Base-by-base conservation (phyloP, 352 stramenopile species). In the Phytophthora litchii region DNA sequence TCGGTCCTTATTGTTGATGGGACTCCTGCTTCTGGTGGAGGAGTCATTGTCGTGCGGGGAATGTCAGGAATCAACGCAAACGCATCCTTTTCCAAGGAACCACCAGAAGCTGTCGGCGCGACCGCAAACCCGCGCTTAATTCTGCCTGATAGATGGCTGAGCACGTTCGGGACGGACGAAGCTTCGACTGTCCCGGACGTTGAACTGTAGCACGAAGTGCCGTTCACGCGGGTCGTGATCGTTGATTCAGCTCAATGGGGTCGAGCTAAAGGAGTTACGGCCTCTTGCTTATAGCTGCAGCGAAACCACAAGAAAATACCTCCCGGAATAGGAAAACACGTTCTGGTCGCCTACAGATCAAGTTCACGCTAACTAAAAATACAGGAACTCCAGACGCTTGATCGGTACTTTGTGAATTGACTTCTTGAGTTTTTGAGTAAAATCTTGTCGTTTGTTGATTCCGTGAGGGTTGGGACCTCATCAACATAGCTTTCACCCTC, bases 11-110 rank as follows among this genome's bases (percentile, higher is more conserved):
- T 38, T 16, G 20, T 40, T 42, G 36, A 32, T 40, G 37, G 13
- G 35, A 36, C 51, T 65, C 53, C 58, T 64, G 58, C 64, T 72
- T 65, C 58, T 65, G 58, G 58, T 64, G 58, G 47, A 55, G 51
- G 46, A 60, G 53, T 72, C 58, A 72, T 72, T 54, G 41, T 68
- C 47, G 52, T 69, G 52, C 52, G 47, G 58, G 51, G 35, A 55
- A 68, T 48, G 41, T 65, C 64, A 40, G 58, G 64, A 65, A 69
- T 69, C 53, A 69, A 69, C 40, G 58, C 64, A 69, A 72, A 72
- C 46, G 58, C 64, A 72, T 72, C 64, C 64, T 64, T 64, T 72
- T 72, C 58, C 52, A 72, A 68, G 50, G 58, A 72, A 23, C 58
- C 51, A 72, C 64, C 51, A 69, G 58, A 64, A 68, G 58, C 58